Percentiles rank a stretch among this genome's conserved stretches.
These are phyloP conservation scores for Aureobasidium sp. DNA, from an alignment of 2,329 filamentous ascomycete genomes.

Conservation along the genomic window DNA sequence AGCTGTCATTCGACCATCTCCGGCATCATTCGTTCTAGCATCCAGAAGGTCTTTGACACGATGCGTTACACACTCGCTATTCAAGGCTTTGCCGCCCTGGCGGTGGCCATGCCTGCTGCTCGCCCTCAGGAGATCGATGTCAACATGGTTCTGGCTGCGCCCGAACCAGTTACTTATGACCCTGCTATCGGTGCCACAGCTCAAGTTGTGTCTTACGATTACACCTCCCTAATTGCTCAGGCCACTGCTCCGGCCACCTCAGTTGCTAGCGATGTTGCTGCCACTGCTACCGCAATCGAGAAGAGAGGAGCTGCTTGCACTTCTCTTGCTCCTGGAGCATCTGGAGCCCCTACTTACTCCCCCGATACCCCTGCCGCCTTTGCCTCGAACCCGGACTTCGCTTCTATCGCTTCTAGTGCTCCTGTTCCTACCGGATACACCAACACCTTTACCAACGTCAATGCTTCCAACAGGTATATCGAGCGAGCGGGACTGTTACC, in stretches of 20 bases:
- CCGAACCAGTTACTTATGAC: slow-evolving; percentile 8
- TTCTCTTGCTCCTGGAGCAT: not conserved
- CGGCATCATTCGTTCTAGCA: not conserved
- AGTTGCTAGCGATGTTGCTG: slow-evolving; percentile 11
- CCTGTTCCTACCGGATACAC: not conserved
- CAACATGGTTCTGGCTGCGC: slow-evolving; percentile 20
- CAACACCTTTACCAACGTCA: slow-evolving; percentile 1
- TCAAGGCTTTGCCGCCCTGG: slow-evolving; percentile 8
- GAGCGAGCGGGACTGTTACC: not conserved
- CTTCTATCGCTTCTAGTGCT: not conserved
- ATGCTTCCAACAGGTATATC: slow-evolving; percentile 16
- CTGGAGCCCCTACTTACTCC: not conserved
- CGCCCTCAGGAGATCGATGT: slow-evolving; percentile 21
- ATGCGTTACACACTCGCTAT: slow-evolving; percentile 8
- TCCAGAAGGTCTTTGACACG: not conserved
- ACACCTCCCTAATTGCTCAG: slow-evolving; percentile 19
- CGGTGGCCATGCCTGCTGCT: slow-evolving; percentile 20
- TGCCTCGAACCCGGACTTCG: slow-evolving; percentile 17
- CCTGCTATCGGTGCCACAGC: slow-evolving; percentile 16
- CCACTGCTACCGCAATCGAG: not conserved
- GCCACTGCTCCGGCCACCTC: slow-evolving; percentile 18
- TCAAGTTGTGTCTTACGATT: slow-evolving; percentile 20
- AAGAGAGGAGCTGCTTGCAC: slow-evolving; percentile 2
- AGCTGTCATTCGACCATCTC: not conserved
- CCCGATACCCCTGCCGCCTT: slow-evolving; percentile 13